A percentile compares a stretch with the other conserved stretches of the same genome.
These are phyloP conservation scores for Erysimum cheiranthoides DNA, from an alignment of 345 rosid species.

Conservation along the genomic window DNA sequence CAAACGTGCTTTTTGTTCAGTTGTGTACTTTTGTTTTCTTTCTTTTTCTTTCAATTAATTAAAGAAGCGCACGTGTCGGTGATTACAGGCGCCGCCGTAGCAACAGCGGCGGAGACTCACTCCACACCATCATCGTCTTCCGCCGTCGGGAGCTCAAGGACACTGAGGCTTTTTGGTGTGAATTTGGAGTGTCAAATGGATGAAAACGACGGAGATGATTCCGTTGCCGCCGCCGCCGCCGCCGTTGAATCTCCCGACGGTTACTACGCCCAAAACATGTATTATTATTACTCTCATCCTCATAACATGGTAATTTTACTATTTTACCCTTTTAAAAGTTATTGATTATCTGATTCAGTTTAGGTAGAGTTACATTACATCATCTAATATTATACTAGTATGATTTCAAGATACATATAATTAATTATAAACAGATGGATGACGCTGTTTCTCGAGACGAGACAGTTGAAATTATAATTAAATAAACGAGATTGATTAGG, in stretches of 20 bases:
- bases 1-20: conserved; percentile 40
- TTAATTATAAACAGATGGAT: conserved; percentile 27
- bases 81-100: conserved; percentile 40
- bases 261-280: conserved; percentile 47
- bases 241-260: conserved; percentile 53
- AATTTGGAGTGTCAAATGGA: conserved; percentile 82
- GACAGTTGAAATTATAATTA: conserved; percentile 37
- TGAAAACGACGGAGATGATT: conserved; percentile 52
- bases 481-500: conserved; percentile 37
- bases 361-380: conserved; percentile 32
- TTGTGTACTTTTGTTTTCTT: conserved; percentile 25
- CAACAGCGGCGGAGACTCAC: conserved; percentile 36
- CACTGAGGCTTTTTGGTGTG: conserved; percentile 84
- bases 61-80: conserved; percentile 44
- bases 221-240: background rate
- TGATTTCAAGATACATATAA: conserved; percentile 34
- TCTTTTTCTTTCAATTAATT: background rate
- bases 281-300: conserved; percentile 47
- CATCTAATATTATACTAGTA: conserved; percentile 33
- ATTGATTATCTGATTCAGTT: background rate
- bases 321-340: conserved; percentile 5
- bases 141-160: conserved; percentile 60
- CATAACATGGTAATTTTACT: conserved; percentile 38
- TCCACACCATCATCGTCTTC: conserved; percentile 34
- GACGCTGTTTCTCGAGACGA: conserved; percentile 39